Evolutionary conservation across 2,329 filamentous ascomycete species (phyloP), one percentile per base, ranked within the genome.

Genomic region (Fusarium beomiforme): DNA sequence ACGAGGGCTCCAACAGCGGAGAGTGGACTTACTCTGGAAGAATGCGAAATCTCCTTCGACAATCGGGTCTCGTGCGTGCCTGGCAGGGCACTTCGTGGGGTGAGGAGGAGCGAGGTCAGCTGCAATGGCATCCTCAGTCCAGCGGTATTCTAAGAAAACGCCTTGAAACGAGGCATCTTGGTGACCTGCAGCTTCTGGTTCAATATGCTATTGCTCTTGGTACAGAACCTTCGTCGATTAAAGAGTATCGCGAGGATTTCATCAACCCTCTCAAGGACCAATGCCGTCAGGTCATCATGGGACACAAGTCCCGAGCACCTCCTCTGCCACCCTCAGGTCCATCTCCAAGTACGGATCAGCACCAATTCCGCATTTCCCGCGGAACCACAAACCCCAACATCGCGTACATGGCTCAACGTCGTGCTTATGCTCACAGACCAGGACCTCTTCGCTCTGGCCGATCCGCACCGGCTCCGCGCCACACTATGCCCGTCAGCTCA

Each of bases 161-260:
- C 42, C 79, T 86, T 7, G 84, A 86, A 70, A 84, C 83, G 23
- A 79, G 83, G 5, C 84, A 85, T 65, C 76, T 85, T 19, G 79
- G 78, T 24, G 81, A 85, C 57, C 50, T 82, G 8, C 76, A 80
- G 33, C 70, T 80, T 17, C 72, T 85, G 12, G 77, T 85, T 13
- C 80, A 82, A 44, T 83, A 82, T 58, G 80, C 82, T 34, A 74
- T 82, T 33, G 73, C 80, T 8, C 73, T 84, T n/a, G 82, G 81
- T 24, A 78, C 80, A 8, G 74, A 81, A 58, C 71, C 79, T 10
- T 65, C 73, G 11, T 74, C 71, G 14, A 72, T 78, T 24, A 64
- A 69, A 19, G 64, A 77, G 54, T 78, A 79, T 51, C 77, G 78
- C 11, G 75, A 78, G 16, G 78, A 79, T 64, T 82, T 82, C 47